A percentile compares a stretch with the other conserved stretches of the same genome.
phyloP scores from a whole-genome alignment of 208 protist genomes.

The Porcisia deanei region DNA sequence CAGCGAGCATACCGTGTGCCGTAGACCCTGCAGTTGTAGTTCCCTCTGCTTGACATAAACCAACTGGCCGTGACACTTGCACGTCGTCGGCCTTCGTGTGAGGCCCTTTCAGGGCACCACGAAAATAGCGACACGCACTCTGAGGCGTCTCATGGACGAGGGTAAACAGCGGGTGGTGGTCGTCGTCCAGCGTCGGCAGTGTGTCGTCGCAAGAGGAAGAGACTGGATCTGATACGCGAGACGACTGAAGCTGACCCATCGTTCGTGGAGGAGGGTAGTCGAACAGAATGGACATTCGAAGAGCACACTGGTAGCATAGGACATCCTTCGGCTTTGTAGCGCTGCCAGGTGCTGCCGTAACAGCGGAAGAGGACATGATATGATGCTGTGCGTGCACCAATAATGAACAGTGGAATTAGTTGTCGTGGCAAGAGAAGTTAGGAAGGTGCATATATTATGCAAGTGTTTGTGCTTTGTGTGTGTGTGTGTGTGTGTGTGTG shows the following conservation, averaged over 20 bases:
- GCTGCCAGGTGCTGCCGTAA: background rate
- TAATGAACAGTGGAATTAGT: background rate
- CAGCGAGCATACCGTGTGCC: slow-evolving; percentile 37
- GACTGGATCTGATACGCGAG: background rate
- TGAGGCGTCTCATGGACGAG: slow-evolving; percentile 71
- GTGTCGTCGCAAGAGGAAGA: background rate
- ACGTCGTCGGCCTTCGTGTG: background rate
- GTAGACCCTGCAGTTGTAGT: slow-evolving; percentile 2
- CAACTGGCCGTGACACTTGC: background rate
- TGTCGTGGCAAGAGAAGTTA: no score
- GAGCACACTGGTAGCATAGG: slow-evolving; percentile 78
- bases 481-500: background rate
- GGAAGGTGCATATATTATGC: no score
- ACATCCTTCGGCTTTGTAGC: slow-evolving; percentile 30
- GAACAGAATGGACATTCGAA: slow-evolving; percentile 88
- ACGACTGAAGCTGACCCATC: slow-evolving; percentile 22
- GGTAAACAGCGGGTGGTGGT: slow-evolving; percentile 62
- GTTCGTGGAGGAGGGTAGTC: slow-evolving; percentile 45
- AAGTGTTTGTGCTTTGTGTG: background rate
- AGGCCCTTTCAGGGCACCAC: slow-evolving; percentile 6
- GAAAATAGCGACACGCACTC: slow-evolving; percentile 63
- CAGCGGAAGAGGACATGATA: slow-evolving; percentile 1
- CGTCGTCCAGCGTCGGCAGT: slow-evolving; percentile 49
- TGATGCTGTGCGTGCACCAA: background rate
- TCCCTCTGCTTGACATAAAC: background rate